Base-by-base conservation (phyloP, 768 basidiomycete species). In the Lactarius tabidus region DNA sequence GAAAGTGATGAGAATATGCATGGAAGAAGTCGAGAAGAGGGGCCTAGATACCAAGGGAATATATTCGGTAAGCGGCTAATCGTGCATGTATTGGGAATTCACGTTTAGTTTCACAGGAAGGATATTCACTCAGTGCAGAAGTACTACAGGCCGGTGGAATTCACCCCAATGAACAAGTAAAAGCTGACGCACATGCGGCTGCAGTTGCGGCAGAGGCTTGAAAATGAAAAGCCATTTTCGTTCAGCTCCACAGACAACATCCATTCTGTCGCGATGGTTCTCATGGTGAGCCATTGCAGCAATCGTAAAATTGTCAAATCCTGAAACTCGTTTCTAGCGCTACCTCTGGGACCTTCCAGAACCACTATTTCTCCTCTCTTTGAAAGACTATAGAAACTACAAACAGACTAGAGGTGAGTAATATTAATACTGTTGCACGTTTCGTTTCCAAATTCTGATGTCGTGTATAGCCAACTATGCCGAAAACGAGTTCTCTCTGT, bases 111-210 rank as follows among this genome's bases (percentile, higher is more conserved):
- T 23, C 10, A n/a, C n/a, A 45, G 33, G 33, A 4, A 3, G 43
- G 10, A 4, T 20, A 10, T 1, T 3, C 4, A 4, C n/a, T 6
- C 4, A 23, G 1, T 14, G 4, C 1, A 20, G 12, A 1, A 45
- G 43, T 45, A 12, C 10, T 23, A 23, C 3, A n/a, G n/a, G 43
- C 10, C 43, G 23, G 43, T 14, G 20, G 43, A 14, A 45, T 23
- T 9, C 5, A 14, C 4, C n/a, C 8, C n/a, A 23, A 12, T 14
- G 10, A 23, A 9, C 43, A 33, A 3, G 3, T 33, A 4, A 8
- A 33, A 33, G 33, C 33, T 33, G 33, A 33, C 33, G 4, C 8
- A 8, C 3, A 33, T 33, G 3, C 33, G 8, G 4, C 3, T 33
- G 4, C 8, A 33, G 33, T 33, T 33, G 33, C 33, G 33, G 33